A percentile compares a stretch with the other conserved stretches of the same genome.
Evolutionary conservation across 2,329 filamentous ascomycete genomes (phyloP).

Genomic region (Ascocoryne sarcoides): DNA sequence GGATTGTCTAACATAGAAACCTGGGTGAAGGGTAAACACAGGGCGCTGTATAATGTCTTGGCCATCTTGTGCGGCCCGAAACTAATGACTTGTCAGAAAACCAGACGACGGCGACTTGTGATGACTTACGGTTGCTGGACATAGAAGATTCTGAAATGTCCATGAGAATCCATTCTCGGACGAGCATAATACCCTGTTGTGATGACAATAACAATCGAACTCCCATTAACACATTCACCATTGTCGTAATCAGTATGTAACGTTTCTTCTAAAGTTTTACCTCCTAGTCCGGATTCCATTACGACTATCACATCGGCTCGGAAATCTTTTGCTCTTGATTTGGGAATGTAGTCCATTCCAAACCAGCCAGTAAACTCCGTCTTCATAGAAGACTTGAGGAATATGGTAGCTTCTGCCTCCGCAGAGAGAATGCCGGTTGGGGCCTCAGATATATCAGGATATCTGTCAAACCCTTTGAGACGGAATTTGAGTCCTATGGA

Average conservation of each 20-base stretch:
- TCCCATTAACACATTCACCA: constrained; percentile 5
- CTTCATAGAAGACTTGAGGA: constrained; percentile 19
- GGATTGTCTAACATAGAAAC: neutral
- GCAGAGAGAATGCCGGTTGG: constrained; percentile 26
- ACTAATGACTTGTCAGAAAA: too few species aligned
- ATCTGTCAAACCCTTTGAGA: constrained; percentile 23
- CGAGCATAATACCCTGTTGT: constrained; percentile 17
- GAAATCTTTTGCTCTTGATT: neutral
- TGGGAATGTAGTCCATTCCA: constrained; percentile 16
- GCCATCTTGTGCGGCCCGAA: constrained; percentile 24
- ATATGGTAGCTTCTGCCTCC: constrained; percentile 20
- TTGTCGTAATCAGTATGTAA: constrained; percentile 11
- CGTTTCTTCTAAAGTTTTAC: constrained; percentile 15
- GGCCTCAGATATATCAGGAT: constrained; percentile 24
- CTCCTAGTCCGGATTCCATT: constrained; percentile 22
- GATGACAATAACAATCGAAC: constrained; percentile 19
- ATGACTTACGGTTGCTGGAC: constrained; percentile 24
- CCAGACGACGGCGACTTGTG: too few species aligned
- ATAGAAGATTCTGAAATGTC: constrained; percentile 20
- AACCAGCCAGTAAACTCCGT: constrained; percentile 21
- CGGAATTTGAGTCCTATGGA: constrained; percentile 16
- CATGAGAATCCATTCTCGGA: constrained; percentile 16
- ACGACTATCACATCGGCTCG: constrained; percentile 21
- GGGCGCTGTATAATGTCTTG: constrained; percentile 21
- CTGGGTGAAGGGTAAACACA: constrained; percentile 5